These are phyloP conservation scores for Mycena crocata DNA, from an alignment of 768 basidiomycete species.

Conservation along the genomic window DNA sequence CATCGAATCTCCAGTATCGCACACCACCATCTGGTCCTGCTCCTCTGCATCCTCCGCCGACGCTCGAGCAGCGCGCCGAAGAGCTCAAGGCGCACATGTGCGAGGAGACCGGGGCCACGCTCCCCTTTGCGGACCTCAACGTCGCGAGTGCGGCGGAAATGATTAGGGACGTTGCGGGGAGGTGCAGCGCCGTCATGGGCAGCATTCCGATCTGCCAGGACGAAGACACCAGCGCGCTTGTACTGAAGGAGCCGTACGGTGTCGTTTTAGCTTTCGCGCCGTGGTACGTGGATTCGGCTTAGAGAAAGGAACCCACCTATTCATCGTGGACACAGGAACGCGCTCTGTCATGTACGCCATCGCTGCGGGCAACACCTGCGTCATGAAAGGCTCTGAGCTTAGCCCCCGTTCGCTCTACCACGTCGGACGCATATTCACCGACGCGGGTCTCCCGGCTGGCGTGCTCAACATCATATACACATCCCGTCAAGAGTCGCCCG, in stretches of 20 bases:
- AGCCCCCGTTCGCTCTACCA: constrained; percentile 61
- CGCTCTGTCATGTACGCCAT: constrained; percentile 28
- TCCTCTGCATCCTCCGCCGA: constrained; percentile 23
- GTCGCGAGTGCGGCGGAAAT: constrained; percentile 10
- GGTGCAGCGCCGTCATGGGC: constrained; percentile 23
- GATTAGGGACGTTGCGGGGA: constrained; percentile 26
- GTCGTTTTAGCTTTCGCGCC: constrained; percentile 31
- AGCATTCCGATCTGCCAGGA: constrained; percentile 23
- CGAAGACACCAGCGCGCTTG: constrained; percentile 19
- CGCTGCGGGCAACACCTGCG: constrained; percentile 60
- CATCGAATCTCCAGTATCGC: constrained; percentile 24
- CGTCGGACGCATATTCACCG: constrained; percentile 43
- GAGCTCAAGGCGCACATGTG: constrained; percentile 20
- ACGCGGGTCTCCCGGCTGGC: constrained; percentile 72
- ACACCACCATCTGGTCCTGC: constrained; percentile 23
- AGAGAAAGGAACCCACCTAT: not conserved
- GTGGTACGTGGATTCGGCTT: constrained; percentile 11
- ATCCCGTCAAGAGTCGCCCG: constrained; percentile 64
- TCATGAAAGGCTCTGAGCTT: constrained; percentile 73
- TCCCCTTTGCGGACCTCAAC: constrained; percentile 17
- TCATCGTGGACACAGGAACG: constrained; percentile 21
- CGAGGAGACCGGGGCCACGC: constrained; percentile 22
- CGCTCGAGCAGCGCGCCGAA: constrained; percentile 14
- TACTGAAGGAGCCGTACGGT: constrained; percentile 33
- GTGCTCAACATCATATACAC: constrained; percentile 71